phyloP scores from a whole-genome alignment of 192 early-diverging fungal genomes.

The Cladochytrium replicatum region DNA sequence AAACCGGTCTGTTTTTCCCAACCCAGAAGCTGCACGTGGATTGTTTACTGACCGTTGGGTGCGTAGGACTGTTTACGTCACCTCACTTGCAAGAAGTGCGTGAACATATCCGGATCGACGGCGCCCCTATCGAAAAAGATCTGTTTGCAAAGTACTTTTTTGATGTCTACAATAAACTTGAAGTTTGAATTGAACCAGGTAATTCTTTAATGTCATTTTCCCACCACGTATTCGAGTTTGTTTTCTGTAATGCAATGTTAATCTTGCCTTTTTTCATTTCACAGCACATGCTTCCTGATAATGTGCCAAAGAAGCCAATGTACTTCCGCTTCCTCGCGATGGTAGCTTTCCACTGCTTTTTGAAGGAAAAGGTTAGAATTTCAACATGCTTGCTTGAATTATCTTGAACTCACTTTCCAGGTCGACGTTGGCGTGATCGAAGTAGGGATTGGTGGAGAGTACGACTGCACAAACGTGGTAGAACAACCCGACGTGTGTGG shows the following conservation, averaged over 20 bases:
- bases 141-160: slow-evolving; percentile 83
- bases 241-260: neutral
- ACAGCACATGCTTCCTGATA: neutral
- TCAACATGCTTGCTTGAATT: neutral
- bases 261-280: neutral
- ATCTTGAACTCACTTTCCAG: slow-evolving; percentile 4
- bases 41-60: slow-evolving; percentile 1
- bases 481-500: slow-evolving; percentile 38
- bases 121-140: slow-evolving; percentile 59
- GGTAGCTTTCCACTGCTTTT: slow-evolving; percentile 81
- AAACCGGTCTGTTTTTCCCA: slow-evolving; percentile 21
- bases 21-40: slow-evolving; percentile 12
- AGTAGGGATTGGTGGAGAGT: slow-evolving; percentile 76
- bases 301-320: slow-evolving; percentile 39
- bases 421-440: slow-evolving; percentile 73
- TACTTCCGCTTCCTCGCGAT: slow-evolving; percentile 91
- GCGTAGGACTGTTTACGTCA: slow-evolving; percentile 80
- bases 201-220: no score
- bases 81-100: slow-evolving; percentile 88
- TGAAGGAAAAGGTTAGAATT: slow-evolving; percentile 52
- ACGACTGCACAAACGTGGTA: slow-evolving; percentile 78
- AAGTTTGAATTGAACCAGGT: no score
- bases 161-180: slow-evolving; percentile 69
- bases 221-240: neutral
- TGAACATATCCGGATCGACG: slow-evolving; percentile 91